Evolutionary conservation across 805 yeast species (phyloP), one percentile per base, ranked within the genome.

Genomic region (Sungouiozyma intestinalis): DNA sequence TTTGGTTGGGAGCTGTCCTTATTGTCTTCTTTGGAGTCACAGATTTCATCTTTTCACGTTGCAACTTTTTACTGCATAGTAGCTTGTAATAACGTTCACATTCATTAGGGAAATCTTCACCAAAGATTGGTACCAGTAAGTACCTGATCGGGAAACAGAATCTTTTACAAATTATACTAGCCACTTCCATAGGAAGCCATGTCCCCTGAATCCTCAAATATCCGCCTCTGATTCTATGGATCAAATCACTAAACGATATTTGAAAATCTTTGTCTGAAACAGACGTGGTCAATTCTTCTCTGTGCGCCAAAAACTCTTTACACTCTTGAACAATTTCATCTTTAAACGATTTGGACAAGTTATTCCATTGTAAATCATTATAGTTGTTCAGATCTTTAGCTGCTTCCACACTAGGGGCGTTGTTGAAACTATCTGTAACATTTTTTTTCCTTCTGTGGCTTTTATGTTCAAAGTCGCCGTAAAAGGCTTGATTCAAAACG

Each of bases 151-250:
- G 76, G 61, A 73, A 86, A 64, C 94, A 85, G 52, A 86, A 83
- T 42, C 82, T 73, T 27, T 75, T 61, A 3, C 95, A 90, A 40
- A 87, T 66, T 21, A 74, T 63, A 46, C 69, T 71, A 19, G 94
- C 86, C 1, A 83, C 68, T 9, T 72, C 73, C 55, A 64, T 81
- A 2, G 95, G 90, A 33, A 87, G 64, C 96, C 96, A 88, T 7
- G 95, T 85, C 2, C 97, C 97, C 65, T 87, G 97, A 49, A 88
- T 85, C 67, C 86, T 87, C 49, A 88, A 71, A 53, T 78, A 85
- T 2, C 96, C 97, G 38, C 97, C 97, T 42, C 96, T 68, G 14
- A 87, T 85, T 40, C 95, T 73, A 52, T 76, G 76, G 29, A 66
- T 55, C 13, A 60, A 48, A 31, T 48, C 47, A 9, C 49, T 43